Percentiles rank a stretch among this genome's conserved stretches.
Conservation (phyloP, 257 asterid species). For the Rhazya stricta region DNA sequence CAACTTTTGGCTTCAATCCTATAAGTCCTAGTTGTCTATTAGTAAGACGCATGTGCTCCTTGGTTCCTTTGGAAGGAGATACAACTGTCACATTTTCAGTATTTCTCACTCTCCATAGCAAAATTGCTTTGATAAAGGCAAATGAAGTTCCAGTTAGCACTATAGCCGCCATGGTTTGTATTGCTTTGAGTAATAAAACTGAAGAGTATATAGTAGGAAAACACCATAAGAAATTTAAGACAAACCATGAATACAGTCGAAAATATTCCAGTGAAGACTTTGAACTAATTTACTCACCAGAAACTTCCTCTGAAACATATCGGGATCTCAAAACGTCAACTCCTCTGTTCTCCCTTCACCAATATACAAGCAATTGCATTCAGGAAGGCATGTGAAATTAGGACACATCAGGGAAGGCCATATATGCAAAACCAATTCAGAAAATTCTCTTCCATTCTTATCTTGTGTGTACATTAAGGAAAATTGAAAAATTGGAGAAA, state of each 20-base stretch:
- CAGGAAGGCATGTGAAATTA: neutral
- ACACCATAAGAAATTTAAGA: conserved; percentile 1
- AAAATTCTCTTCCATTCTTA: neutral
- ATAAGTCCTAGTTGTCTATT: conserved; percentile 70
- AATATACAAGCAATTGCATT: conserved; percentile 7
- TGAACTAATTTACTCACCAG: conserved; percentile 48
- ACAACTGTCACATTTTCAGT: conserved; percentile 33
- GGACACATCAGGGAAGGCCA: neutral
- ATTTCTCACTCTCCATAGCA: conserved; percentile 50
- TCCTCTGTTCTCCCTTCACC: conserved; percentile 46
- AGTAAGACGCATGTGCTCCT: conserved; percentile 54
- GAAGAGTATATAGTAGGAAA: conserved; percentile 17
- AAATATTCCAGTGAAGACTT: neutral
- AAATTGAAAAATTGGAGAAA: neutral
- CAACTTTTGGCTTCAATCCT: conserved; percentile 61
- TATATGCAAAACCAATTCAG: neutral
- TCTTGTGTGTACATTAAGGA: neutral
- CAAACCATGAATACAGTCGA: neutral
- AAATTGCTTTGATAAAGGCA: conserved; percentile 62
- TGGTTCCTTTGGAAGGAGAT: conserved; percentile 60
- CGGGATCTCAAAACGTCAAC: conserved; percentile 31
- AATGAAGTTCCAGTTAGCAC: conserved; percentile 47
- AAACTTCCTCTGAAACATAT: conserved; percentile 43
- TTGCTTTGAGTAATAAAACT: conserved; percentile 51
- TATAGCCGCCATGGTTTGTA: conserved; percentile 40